Evolutionary conservation across 1,284 basidiomycete species (phyloP), one percentile per base, ranked within the genome.

Genomic region (Puccinia horiana): DNA sequence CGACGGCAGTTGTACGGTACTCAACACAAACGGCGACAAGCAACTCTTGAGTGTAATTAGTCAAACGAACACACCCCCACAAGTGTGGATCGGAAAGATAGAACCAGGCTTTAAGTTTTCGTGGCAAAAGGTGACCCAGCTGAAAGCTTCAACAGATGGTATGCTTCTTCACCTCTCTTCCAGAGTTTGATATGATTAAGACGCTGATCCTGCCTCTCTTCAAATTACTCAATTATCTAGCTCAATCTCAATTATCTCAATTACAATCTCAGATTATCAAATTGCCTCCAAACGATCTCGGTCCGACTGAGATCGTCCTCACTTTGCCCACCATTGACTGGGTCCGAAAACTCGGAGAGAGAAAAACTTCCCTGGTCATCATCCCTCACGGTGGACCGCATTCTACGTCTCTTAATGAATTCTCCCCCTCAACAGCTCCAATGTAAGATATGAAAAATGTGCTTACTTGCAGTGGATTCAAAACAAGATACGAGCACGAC

Each of bases 341-440:
- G 29, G 40, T 3, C 32, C 84, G 11, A 83, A 82, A 26, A 84
- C 75, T 0, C 87, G 29, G 58, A 29, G 32, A 61, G 58, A 61
- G 20, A 23, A 65, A 87, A 29, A 61, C 84, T 1, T 79, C 85
- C 16, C 87, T 88, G 0, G 88, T 93, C 69, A 89, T 89, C 0
- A 86, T 88, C n/a, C 89, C 90, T 4, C 92, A 93, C 83, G 92
- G 92, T 8, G 92, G 92, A 0, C 92, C 92, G 0, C 92, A 93
- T 85, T 87, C 85, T 0, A 87, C 89, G 0, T 88, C 85, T 14
- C 88, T 88, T 0, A 29, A 74, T 32, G 26, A 61, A 56, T 73
- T 79, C 65, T 73, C 82, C 76, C 47, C 81, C 76, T 26, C 72
- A 61, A 37, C 42, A 56, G 47, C 47, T 35, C 29, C 83, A 47